Conservation (phyloP, 2,329 filamentous ascomycete species). For the Hirsutella rhossiliensis region DNA sequence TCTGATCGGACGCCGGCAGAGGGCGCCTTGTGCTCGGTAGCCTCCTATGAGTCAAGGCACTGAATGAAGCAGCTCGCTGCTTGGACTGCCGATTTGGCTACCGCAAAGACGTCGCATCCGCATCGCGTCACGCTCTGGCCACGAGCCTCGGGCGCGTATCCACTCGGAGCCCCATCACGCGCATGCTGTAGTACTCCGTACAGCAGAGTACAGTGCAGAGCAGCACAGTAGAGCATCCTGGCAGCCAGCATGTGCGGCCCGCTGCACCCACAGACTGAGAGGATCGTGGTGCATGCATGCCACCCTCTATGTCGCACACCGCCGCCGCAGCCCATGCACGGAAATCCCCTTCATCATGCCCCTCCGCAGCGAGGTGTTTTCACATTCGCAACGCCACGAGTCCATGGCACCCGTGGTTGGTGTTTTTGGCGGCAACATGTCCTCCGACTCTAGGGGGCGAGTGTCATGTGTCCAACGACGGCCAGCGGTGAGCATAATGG, state of each 20-base stretch:
- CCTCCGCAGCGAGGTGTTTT: not conserved
- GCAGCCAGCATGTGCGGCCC: no score
- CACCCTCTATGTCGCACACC: not conserved
- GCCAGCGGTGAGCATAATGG: not conserved
- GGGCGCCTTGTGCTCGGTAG: no score
- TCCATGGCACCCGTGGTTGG: not conserved
- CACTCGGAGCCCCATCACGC: not conserved
- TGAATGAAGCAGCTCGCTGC: not conserved
- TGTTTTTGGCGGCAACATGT: slow-evolving; percentile 1
- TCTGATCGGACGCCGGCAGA: no score
- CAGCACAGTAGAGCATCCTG: no score
- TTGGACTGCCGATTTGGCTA: not conserved
- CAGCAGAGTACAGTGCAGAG: not conserved
- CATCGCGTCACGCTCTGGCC: not conserved
- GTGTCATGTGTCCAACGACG: slow-evolving; percentile 10
- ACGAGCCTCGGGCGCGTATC: not conserved
- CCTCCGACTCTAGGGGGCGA: not conserved
- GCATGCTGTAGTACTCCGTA: not conserved
- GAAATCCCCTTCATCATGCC: no score
- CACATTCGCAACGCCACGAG: not conserved
- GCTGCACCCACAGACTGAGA: not conserved
- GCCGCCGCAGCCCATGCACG: not conserved
- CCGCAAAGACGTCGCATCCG: not conserved
- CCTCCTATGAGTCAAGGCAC: not conserved
- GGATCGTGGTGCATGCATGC: not conserved